Percentiles rank a stretch among this genome's conserved stretches.
These are phyloP conservation scores for Aureobasidium sp. DNA, from an alignment of 2,329 filamentous ascomycete genomes.

Conservation along the genomic window DNA sequence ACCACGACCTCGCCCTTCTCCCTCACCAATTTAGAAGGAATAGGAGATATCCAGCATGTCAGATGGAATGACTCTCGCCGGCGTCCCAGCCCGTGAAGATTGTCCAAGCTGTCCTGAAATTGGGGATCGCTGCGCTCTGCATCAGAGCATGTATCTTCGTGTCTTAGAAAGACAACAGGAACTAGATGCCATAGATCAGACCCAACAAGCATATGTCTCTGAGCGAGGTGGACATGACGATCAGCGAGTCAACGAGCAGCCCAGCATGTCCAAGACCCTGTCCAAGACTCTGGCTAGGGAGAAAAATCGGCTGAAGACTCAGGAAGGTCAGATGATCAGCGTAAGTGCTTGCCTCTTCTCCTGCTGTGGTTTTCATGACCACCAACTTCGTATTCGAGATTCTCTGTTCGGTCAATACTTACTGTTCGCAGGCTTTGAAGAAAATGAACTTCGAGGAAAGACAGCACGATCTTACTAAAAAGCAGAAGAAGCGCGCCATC, in stretches of 20 bases:
- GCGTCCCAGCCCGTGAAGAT: not conserved
- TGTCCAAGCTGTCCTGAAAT: not conserved
- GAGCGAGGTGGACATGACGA: not conserved
- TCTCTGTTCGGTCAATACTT: not conserved
- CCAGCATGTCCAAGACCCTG: not conserved
- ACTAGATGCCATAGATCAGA: not conserved
- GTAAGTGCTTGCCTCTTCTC: not conserved
- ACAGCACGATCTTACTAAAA: not conserved
- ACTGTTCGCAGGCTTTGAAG: not conserved
- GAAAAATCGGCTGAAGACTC: not conserved
- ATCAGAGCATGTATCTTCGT: constrained; percentile 1
- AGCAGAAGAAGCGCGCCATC: not conserved
- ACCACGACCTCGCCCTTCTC: not conserved
- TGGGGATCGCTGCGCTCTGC: not conserved
- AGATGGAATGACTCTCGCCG: not conserved
- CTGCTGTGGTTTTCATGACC: not conserved
- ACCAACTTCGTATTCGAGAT: not conserved
- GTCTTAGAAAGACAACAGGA: not conserved
- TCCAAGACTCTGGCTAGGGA: not conserved
- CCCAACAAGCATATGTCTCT: not conserved
- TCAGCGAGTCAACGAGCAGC: not conserved
- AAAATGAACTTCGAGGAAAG: not conserved
- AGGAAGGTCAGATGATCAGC: not conserved
- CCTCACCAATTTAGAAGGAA: not conserved
- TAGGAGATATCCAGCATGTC: not conserved